These are phyloP conservation scores for Phellopilus nigrolimitatus DNA, from an alignment of 1,284 basidiomycete genomes.

Conservation along the genomic window DNA sequence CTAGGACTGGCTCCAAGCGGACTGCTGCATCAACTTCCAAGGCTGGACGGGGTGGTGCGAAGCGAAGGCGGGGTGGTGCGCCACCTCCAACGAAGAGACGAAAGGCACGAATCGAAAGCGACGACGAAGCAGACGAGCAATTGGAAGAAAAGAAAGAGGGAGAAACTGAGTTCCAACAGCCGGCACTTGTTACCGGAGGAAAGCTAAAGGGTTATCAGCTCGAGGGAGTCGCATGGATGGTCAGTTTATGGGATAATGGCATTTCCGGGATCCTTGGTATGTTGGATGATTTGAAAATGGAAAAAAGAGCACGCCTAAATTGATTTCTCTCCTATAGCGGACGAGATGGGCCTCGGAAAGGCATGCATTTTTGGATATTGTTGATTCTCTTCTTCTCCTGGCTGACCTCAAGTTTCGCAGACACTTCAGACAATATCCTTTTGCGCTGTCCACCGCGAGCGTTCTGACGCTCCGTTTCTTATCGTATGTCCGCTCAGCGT, in stretches of 20 bases:
- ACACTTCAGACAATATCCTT: conserved; percentile 94
- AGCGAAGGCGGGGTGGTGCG: conserved; percentile 11
- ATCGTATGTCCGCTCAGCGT: conserved; percentile 92
- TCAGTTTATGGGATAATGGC: conserved; percentile 87
- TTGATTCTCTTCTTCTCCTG: not conserved
- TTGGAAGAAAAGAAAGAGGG: conserved; percentile 27
- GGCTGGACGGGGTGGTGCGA: conserved; percentile 1
- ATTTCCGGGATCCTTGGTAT: conserved; percentile 88
- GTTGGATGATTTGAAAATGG: conserved; percentile 24
- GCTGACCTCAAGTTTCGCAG: conserved; percentile 38
- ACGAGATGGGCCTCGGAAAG: conserved; percentile 94
- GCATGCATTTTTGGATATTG: conserved; percentile 30
- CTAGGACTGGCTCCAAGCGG: conserved; percentile 18
- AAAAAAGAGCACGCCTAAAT: not conserved
- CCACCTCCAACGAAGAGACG: conserved; percentile 10
- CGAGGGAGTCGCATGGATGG: conserved; percentile 96
- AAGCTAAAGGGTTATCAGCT: conserved; percentile 88
- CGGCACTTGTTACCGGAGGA: conserved; percentile 78
- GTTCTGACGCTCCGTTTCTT: conserved; percentile 77
- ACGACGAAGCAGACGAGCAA: conserved; percentile 17
- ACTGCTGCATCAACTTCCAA: not conserved
- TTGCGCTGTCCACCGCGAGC: conserved; percentile 81
- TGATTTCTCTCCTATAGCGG: conserved; percentile 43
- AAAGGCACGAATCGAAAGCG: conserved; percentile 11
- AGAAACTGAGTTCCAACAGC: conserved; percentile 57